phyloP scores from a whole-genome alignment of 2,329 filamentous ascomycete genomes.

The Talaromyces sp. region DNA sequence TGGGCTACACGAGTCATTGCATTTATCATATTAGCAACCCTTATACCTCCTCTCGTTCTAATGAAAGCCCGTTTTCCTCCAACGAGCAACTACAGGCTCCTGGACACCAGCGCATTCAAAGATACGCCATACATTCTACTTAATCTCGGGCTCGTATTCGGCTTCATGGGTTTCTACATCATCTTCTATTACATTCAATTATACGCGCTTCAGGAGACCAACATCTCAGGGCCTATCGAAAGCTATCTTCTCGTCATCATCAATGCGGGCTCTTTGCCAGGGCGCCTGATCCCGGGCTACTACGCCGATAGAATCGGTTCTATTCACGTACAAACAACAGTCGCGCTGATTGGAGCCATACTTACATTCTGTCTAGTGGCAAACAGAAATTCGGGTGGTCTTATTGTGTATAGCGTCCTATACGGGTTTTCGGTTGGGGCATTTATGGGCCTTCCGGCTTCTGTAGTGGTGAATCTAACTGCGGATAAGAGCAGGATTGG shows the following conservation, averaged over 20 bases:
- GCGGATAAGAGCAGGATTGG: conserved; percentile 2
- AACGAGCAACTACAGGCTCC: conserved; percentile 27
- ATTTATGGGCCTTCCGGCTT: conserved; percentile 4
- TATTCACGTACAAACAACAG: not conserved
- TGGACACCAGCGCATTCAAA: conserved; percentile 39
- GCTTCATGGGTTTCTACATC: conserved; percentile 49
- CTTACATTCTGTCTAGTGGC: conserved; percentile 11
- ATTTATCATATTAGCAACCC: conserved; percentile 60
- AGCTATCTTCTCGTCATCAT: conserved; percentile 9
- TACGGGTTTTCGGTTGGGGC: conserved; percentile 11
- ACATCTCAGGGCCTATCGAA: not conserved
- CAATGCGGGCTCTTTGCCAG: conserved; percentile 5
- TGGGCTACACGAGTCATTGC: conserved; percentile 58
- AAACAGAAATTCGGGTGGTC: not conserved
- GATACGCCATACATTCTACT: conserved; percentile 42
- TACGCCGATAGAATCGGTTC: conserved; percentile 7
- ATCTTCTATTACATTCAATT: conserved; percentile 38
- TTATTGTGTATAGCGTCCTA: conserved; percentile 3
- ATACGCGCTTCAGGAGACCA: conserved; percentile 6
- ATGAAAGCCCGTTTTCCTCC: conserved; percentile 41
- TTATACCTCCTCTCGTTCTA: conserved; percentile 52
- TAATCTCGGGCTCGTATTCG: conserved; percentile 37
- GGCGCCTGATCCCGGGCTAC: conserved; percentile 9
- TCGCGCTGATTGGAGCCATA: conserved; percentile 1
- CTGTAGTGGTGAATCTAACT: conserved; percentile 1